phyloP scores from a whole-genome alignment of 495 filamentous ascomycete genomes.

The Daldinia loculata region DNA sequence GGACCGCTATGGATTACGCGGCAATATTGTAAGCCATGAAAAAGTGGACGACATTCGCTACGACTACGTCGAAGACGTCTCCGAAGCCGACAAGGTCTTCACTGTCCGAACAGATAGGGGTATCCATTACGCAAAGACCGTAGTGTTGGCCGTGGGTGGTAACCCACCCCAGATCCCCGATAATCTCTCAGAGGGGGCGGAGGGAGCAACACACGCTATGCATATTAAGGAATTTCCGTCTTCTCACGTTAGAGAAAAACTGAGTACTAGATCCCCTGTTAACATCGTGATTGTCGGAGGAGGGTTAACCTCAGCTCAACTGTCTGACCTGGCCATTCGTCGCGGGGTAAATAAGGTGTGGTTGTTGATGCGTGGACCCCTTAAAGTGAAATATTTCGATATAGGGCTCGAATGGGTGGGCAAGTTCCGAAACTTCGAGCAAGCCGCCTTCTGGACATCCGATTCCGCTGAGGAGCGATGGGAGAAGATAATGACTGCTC shows the following conservation, averaged over 20 bases:
- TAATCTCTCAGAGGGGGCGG: slow-evolving; percentile 49
- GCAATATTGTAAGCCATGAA: slow-evolving; percentile 57
- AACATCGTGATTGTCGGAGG: slow-evolving; percentile 69
- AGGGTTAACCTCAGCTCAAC: slow-evolving; percentile 68
- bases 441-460: slow-evolving; percentile 69
- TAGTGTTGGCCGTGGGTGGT: slow-evolving; percentile 67
- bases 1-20: slow-evolving; percentile 59
- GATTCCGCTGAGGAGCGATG: slow-evolving; percentile 67
- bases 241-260: slow-evolving; percentile 54
- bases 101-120: slow-evolving; percentile 59
- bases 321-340: slow-evolving; percentile 63
- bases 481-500: slow-evolving; percentile 63
- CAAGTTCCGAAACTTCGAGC: slow-evolving; percentile 71
- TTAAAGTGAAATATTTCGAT: slow-evolving; percentile 72
- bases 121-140: slow-evolving; percentile 55
- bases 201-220: slow-evolving; percentile 64
- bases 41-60: slow-evolving; percentile 63
- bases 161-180: slow-evolving; percentile 61
- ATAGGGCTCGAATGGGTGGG: slow-evolving; percentile 70
- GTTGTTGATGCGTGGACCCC: slow-evolving; percentile 65
- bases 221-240: slow-evolving; percentile 61
- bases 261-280: slow-evolving; percentile 55
- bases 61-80: slow-evolving; percentile 41
- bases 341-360: slow-evolving; percentile 64
- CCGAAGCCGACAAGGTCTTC: slow-evolving; percentile 58